These are phyloP conservation scores for Mucor saturninus DNA, from an alignment of 371 early-diverging fungal species.

Conservation along the genomic window DNA sequence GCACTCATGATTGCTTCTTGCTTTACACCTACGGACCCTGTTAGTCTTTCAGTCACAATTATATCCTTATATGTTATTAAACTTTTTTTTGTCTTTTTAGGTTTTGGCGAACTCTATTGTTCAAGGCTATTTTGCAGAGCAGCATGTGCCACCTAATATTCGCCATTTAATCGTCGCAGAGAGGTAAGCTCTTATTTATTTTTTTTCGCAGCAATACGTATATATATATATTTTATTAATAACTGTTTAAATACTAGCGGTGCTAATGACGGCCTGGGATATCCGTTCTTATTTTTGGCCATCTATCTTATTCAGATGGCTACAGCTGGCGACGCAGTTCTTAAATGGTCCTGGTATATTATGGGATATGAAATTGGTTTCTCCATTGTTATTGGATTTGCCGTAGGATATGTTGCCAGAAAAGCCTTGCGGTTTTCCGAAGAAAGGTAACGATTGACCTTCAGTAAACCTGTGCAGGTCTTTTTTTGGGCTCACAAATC, in stretches of 20 bases:
- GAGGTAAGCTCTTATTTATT: constrained; percentile 44
- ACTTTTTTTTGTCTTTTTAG: constrained; percentile 20
- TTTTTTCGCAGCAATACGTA: background rate
- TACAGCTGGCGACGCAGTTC: constrained; percentile 60
- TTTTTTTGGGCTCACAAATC: background rate
- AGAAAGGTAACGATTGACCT: constrained; percentile 31
- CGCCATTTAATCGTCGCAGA: constrained; percentile 88
- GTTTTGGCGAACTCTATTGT: constrained; percentile 92
- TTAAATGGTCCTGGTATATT: constrained; percentile 71
- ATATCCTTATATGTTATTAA: background rate
- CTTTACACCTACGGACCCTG: constrained; percentile 53
- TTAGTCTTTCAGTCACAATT: constrained; percentile 22
- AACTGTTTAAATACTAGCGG: constrained; percentile 44
- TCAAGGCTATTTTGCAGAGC: constrained; percentile 93
- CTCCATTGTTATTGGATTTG: constrained; percentile 75
- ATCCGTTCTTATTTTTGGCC: constrained; percentile 86
- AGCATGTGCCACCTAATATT: constrained; percentile 80
- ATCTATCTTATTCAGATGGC: constrained; percentile 66
- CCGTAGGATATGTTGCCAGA: constrained; percentile 75
- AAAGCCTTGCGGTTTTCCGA: constrained; percentile 74
- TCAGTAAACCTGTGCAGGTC: no score
- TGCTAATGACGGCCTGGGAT: constrained; percentile 83
- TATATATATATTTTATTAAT: background rate
- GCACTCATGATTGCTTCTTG: constrained; percentile 50
- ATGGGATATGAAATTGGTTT: constrained; percentile 78